A percentile compares a stretch with the other conserved stretches of the same genome.
These are phyloP conservation scores for Agrostemma githago DNA, from an alignment of 148 eudicot genomes.

Conservation along the genomic window DNA sequence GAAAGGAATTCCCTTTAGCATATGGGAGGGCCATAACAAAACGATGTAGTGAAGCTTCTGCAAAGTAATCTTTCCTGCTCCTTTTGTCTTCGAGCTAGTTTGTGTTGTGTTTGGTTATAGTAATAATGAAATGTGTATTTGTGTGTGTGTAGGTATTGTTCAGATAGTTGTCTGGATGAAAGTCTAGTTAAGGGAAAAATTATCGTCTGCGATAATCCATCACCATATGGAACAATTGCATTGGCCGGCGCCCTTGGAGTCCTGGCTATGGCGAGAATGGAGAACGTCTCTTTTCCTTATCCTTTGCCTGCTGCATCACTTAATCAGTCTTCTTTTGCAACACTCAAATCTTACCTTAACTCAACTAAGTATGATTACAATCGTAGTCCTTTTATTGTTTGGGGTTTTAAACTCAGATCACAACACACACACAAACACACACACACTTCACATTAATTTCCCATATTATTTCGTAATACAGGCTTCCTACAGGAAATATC, in stretches of 20 bases:
- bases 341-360: neutral
- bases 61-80: constrained; percentile 14
- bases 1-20: constrained; percentile 32
- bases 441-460: neutral
- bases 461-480: neutral
- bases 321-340: neutral
- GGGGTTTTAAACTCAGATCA: too few relatives aligned
- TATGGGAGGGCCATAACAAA: constrained; percentile 26
- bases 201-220: constrained; percentile 16
- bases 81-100: neutral
- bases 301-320: constrained; percentile 1
- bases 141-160: constrained; percentile 15
- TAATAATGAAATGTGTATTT: neutral
- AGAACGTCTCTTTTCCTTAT: neutral
- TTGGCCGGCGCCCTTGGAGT: constrained; percentile 23
- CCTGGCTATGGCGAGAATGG: neutral
- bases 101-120: neutral
- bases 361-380: constrained; percentile 13
- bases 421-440: too few relatives aligned
- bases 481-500: neutral
- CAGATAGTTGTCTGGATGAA: constrained; percentile 12
- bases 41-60: neutral
- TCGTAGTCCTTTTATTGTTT: neutral
- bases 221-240: neutral
- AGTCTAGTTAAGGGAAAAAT: constrained; percentile 32